Evolutionary conservation across 345 rosid genomes (phyloP).

Genomic region (Aegle marmelos): DNA sequence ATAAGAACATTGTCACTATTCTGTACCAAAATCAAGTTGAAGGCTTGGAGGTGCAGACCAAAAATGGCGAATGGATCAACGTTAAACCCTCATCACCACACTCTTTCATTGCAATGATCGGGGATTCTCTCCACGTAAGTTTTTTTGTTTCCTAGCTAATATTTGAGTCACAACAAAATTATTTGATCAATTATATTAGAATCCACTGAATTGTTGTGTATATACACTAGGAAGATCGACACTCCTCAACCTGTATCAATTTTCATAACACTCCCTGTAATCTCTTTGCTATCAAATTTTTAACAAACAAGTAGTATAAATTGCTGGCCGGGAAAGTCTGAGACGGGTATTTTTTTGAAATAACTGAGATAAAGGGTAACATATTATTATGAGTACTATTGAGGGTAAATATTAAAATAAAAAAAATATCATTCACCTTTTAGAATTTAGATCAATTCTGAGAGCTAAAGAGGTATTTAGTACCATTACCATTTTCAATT

Average conservation of each 20-base stretch:
- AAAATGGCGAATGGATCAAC: constrained; percentile 50
- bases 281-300: no score
- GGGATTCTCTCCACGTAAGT: constrained; percentile 54
- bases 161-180: background rate
- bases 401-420: no score
- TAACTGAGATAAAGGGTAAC: no score
- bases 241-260: background rate
- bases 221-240: no score
- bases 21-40: constrained; percentile 61
- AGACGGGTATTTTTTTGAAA: no score
- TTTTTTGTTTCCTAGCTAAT: background rate
- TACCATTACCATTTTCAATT: no score
- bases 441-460: no score
- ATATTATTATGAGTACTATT: no score
- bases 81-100: constrained; percentile 48
- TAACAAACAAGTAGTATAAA: constrained; percentile 23
- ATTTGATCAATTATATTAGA: background rate
- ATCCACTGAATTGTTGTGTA: no score
- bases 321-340: no score
- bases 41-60: constrained; percentile 46
- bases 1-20: constrained; percentile 60
- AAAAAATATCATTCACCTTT: no score
- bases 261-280: no score
- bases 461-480: background rate
- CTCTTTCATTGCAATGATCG: constrained; percentile 52